Evolutionary conservation across 164 flowering plant genomes (phyloP).

Genomic region (Vitis labrusca): DNA sequence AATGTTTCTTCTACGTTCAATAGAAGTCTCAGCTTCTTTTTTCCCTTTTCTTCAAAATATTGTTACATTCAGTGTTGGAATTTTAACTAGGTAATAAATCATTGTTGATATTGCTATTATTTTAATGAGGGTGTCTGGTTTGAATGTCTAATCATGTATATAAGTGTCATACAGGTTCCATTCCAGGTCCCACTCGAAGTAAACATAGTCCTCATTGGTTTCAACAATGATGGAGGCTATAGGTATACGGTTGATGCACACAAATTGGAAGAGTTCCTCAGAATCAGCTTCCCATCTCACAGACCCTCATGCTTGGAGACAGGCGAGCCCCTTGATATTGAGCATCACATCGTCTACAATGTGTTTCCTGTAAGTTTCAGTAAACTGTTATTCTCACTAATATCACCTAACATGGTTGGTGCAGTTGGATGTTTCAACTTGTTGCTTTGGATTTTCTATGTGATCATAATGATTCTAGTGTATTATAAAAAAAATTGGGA

Average conservation of each 20-base stretch:
- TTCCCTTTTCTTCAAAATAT: background rate
- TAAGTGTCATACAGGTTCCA: slow-evolving; percentile 72
- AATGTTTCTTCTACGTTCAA: background rate
- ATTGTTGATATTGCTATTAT: background rate
- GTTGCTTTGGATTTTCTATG: too few relatives aligned
- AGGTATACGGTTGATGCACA: slow-evolving; percentile 66
- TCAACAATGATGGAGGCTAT: slow-evolving; percentile 59
- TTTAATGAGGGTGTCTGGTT: background rate
- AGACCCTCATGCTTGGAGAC: slow-evolving; percentile 91
- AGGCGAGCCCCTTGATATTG: slow-evolving; percentile 87
- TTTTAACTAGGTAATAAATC: background rate
- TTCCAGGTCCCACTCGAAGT: slow-evolving; percentile 99
- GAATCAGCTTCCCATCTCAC: slow-evolving; percentile 64
- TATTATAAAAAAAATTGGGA: too few relatives aligned
- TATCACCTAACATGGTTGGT: too few relatives aligned
- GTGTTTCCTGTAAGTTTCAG: slow-evolving; percentile 60
- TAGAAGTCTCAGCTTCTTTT: background rate
- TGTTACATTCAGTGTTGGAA: background rate
- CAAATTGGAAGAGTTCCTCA: slow-evolving; percentile 73
- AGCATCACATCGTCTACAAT: slow-evolving; percentile 84
- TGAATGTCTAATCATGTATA: slow-evolving; percentile 2
- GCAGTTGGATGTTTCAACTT: too few relatives aligned
- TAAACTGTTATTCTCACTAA: too few relatives aligned
- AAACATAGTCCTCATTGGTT: slow-evolving; percentile 54
- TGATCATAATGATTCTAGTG: too few relatives aligned